Percentiles rank a stretch among this genome's conserved stretches.
These are phyloP conservation scores for Beauveria medogensis DNA, from an alignment of 2,329 filamentous ascomycete species.

Conservation along the genomic window DNA sequence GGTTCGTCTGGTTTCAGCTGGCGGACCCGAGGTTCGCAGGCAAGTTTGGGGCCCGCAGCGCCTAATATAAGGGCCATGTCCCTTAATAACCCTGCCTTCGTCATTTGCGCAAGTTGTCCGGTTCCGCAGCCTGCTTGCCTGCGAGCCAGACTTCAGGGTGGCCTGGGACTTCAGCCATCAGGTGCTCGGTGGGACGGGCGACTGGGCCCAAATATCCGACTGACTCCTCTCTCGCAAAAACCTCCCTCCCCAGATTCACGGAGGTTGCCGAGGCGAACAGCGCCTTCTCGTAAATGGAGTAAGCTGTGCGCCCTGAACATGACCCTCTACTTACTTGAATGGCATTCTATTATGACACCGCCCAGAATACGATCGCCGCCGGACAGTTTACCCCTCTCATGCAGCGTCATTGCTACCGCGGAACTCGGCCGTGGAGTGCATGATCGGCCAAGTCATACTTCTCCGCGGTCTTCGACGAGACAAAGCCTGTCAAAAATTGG, in stretches of 20 bases:
- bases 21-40: background rate
- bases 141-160: background rate
- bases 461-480: background rate
- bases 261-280: background rate
- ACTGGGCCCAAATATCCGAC: background rate
- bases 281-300: background rate
- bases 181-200: background rate
- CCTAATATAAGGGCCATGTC: background rate
- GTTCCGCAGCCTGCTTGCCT: background rate
- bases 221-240: background rate
- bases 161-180: background rate
- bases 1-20: background rate
- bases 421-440: background rate
- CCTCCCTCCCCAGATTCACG: background rate
- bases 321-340: background rate
- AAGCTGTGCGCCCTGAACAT: background rate
- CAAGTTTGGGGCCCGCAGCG: background rate
- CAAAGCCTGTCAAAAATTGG: background rate
- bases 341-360: slow-evolving; percentile 5
- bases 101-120: background rate
- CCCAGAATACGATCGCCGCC: background rate
- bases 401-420: background rate
- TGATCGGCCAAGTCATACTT: background rate
- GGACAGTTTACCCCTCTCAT: background rate
- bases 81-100: background rate